Percentiles rank a stretch among this genome's conserved stretches.
phyloP scores from a whole-genome alignment of 2,329 filamentous ascomycete species.

The Nectriaceae sp. region DNA sequence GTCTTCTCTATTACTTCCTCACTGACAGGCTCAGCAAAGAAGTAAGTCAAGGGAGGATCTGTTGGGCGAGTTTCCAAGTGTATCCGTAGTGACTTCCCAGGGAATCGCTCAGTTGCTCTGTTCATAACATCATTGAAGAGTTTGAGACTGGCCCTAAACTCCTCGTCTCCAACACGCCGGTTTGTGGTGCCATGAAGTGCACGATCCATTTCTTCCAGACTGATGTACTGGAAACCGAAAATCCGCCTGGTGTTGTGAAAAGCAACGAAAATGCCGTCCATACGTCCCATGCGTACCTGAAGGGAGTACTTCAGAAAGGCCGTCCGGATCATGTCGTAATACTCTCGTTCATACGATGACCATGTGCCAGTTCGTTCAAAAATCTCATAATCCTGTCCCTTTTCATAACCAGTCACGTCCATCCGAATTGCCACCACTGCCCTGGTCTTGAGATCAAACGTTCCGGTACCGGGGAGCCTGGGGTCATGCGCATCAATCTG shows the following conservation, averaged over 20 bases:
- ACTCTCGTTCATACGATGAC: constrained; percentile 94
- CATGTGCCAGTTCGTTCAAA: constrained; percentile 72
- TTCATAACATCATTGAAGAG: constrained; percentile 80
- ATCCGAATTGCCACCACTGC: constrained; percentile 91
- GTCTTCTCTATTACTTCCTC: constrained; percentile 71
- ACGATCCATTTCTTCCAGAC: constrained; percentile 83
- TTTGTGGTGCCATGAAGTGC: constrained; percentile 79
- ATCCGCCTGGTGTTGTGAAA: constrained; percentile 95
- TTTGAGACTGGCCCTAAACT: constrained; percentile 80
- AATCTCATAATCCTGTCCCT: constrained; percentile 86
- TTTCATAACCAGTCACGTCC: constrained; percentile 71
- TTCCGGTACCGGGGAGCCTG: constrained; percentile 83
- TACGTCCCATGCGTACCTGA: constrained; percentile 93
- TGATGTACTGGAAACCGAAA: constrained; percentile 96
- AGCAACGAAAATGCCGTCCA: constrained; percentile 98
- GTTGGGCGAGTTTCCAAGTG: constrained; percentile 76
- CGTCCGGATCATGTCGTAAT: constrained; percentile 92
- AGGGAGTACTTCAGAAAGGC: constrained; percentile 97
- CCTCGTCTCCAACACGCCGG: constrained; percentile 70
- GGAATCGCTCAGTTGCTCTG: constrained; percentile 73
- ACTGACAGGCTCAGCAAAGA: constrained; percentile 84
- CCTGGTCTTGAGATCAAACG: constrained; percentile 95
- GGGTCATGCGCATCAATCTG: constrained; percentile 90
- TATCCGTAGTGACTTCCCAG: constrained; percentile 73
- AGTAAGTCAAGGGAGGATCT: constrained; percentile 71